These are phyloP conservation scores for Claviceps sorghi DNA, from an alignment of 2,329 filamentous ascomycete genomes.

Conservation along the genomic window DNA sequence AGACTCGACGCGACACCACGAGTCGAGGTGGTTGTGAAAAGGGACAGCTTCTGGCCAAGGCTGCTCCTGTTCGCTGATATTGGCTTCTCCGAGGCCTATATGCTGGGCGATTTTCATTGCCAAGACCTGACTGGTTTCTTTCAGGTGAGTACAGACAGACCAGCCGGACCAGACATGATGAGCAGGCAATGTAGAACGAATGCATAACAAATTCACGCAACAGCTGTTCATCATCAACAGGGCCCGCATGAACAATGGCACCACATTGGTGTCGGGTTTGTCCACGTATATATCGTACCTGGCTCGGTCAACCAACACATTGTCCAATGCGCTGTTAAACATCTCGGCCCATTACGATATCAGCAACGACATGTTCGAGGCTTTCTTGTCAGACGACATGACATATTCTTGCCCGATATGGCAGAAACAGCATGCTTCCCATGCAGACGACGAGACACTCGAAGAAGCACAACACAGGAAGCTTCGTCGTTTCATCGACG, in stretches of 20 bases:
- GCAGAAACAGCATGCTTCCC: constrained; percentile 13
- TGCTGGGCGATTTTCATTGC: constrained; percentile 57
- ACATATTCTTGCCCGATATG: constrained; percentile 61
- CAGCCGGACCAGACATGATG: not conserved
- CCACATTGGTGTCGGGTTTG: constrained; percentile 45
- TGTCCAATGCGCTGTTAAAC: constrained; percentile 47
- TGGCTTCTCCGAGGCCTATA: constrained; percentile 61
- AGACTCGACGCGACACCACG: constrained; percentile 23
- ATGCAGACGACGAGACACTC: constrained; percentile 33
- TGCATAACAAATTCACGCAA: not conserved
- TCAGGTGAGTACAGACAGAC: constrained; percentile 28
- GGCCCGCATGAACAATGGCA: constrained; percentile 48
- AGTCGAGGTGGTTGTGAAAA: constrained; percentile 44
- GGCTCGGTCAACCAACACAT: constrained; percentile 41
- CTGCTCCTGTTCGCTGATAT: constrained; percentile 57
- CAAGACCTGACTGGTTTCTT: constrained; percentile 55
- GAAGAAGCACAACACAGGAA: constrained; percentile 55
- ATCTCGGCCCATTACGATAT: constrained; percentile 63
- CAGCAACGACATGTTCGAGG: constrained; percentile 61
- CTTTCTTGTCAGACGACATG: constrained; percentile 62
- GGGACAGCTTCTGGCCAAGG: constrained; percentile 57
- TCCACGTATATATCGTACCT: constrained; percentile 43
- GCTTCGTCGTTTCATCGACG: constrained; percentile 49
- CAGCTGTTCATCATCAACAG: constrained; percentile 59
- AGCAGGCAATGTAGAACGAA: not conserved